Conservation (phyloP, 164 flowering plant genomes). For the Cinnamomum chago region DNA sequence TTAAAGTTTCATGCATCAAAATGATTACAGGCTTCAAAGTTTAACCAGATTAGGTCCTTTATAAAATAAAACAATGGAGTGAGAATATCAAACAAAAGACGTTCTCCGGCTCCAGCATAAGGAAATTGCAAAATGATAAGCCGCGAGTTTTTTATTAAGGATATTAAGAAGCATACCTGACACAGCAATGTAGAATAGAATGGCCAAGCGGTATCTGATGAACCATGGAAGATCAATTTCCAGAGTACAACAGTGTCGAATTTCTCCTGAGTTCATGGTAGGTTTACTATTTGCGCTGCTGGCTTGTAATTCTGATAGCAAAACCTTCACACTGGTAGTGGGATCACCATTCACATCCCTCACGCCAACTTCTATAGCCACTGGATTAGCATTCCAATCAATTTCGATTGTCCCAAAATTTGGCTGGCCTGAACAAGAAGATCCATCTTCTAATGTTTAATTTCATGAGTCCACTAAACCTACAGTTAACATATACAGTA, state of each 20-base stretch:
- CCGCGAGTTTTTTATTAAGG: neutral
- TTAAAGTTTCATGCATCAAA: no score
- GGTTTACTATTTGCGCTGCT: neutral
- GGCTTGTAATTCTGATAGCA: slow-evolving; percentile 40
- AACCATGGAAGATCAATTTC: slow-evolving; percentile 61
- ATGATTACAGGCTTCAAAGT: neutral
- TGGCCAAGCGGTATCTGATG: slow-evolving; percentile 48
- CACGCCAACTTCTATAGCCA: slow-evolving; percentile 45
- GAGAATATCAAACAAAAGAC: neutral
- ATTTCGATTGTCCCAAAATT: slow-evolving; percentile 72
- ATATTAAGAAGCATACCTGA: slow-evolving; percentile 26
- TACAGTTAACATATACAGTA: neutral
- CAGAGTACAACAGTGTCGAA: slow-evolving; percentile 44
- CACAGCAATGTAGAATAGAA: slow-evolving; percentile 36
- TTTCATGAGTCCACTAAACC: neutral
- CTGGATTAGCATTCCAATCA: slow-evolving; percentile 60
- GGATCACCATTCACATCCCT: slow-evolving; percentile 52
- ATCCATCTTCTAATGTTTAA: slow-evolving; percentile 11
- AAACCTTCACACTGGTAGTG: slow-evolving; percentile 33
- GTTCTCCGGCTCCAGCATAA: neutral
- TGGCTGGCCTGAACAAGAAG: slow-evolving; percentile 44
- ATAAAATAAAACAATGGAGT: neutral
- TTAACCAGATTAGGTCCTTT: neutral
- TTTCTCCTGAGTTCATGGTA: slow-evolving; percentile 15
- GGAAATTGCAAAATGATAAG: neutral